Conservation (phyloP, 352 stramenopile species). For the Thalassiosira oceanica region DNA sequence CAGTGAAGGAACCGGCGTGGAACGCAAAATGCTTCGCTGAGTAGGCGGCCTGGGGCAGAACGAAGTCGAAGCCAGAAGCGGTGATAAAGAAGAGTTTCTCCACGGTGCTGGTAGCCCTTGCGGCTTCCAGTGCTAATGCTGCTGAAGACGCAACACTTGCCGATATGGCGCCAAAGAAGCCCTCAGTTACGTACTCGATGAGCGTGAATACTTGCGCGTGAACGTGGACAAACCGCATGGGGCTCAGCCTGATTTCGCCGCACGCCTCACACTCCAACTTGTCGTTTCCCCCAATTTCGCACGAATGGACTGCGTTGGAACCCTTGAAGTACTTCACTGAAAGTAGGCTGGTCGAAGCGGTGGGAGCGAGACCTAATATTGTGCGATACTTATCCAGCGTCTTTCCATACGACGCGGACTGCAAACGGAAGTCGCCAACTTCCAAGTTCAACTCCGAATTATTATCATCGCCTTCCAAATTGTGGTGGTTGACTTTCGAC, state of each 20-base stretch:
- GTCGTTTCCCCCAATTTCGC: slow-evolving; percentile 43
- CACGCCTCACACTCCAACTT: slow-evolving; percentile 60
- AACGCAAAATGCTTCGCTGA: slow-evolving; percentile 63
- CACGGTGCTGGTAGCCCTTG: slow-evolving; percentile 50
- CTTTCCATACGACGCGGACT: slow-evolving; percentile 40
- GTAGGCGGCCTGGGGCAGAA: slow-evolving; percentile 73
- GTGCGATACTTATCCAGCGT: slow-evolving; percentile 68
- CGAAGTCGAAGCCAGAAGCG: slow-evolving; percentile 72
- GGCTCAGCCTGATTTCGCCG: slow-evolving; percentile 67
- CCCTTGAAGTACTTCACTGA: slow-evolving; percentile 72
- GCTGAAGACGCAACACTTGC: slow-evolving; percentile 68
- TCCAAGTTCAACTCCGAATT: slow-evolving; percentile 60
- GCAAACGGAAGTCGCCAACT: slow-evolving; percentile 72
- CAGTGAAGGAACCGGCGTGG: slow-evolving; percentile 54
- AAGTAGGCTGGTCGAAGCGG: slow-evolving; percentile 64
- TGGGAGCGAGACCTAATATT: slow-evolving; percentile 71
- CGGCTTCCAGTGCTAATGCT: slow-evolving; percentile 66
- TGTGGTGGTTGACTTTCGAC: slow-evolving; percentile 58
- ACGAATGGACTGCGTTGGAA: slow-evolving; percentile 44
- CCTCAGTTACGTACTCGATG: slow-evolving; percentile 71
- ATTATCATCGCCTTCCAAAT: slow-evolving; percentile 26
- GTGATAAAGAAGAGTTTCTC: slow-evolving; percentile 70
- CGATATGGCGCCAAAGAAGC: slow-evolving; percentile 72
- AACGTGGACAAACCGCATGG: slow-evolving; percentile 77
- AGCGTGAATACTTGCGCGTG: slow-evolving; percentile 77